Evolutionary conservation across 257 asterid genomes (phyloP).

Genomic region (Solanum pennellii): DNA sequence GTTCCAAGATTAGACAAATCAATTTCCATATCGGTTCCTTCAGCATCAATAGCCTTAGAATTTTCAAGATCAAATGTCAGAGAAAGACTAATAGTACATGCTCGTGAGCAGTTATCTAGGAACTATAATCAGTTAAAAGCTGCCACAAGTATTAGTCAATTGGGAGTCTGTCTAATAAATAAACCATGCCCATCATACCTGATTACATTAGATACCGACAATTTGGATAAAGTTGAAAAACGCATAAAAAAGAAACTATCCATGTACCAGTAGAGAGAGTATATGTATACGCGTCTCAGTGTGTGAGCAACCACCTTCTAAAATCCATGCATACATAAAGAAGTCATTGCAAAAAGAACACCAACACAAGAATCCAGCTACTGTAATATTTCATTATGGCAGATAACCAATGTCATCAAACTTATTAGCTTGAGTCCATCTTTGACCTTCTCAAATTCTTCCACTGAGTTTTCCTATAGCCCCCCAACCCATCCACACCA

Average conservation of each 20-base stretch:
- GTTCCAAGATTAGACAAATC: conserved; percentile 99
- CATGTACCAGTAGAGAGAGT: not conserved
- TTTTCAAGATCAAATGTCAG: conserved; percentile 10
- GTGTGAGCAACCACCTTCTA: not conserved
- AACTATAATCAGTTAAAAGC: not conserved
- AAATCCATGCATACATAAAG: not conserved
- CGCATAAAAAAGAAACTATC: not conserved
- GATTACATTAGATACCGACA: not conserved
- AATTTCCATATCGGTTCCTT: conserved; percentile 98
- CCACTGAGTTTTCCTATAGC: not conserved
- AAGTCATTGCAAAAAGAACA: not conserved
- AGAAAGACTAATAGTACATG: not conserved
- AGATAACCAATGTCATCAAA: not conserved
- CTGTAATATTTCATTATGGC: not conserved
- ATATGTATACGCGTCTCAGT: not conserved
- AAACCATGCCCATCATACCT: not conserved
- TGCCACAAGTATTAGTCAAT: not conserved
- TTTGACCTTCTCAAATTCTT: not conserved
- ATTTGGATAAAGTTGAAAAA: not conserved
- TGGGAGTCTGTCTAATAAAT: not conserved
- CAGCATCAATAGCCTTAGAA: conserved; percentile 83
- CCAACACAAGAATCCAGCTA: not conserved
- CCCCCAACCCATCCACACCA: not conserved
- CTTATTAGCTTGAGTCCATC: not conserved
- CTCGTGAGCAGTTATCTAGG: not conserved